Evolutionary conservation across 129 eudicot genomes (phyloP), one percentile per base, ranked within the genome.

Genomic region (Ambrosia artemisiifolia): DNA sequence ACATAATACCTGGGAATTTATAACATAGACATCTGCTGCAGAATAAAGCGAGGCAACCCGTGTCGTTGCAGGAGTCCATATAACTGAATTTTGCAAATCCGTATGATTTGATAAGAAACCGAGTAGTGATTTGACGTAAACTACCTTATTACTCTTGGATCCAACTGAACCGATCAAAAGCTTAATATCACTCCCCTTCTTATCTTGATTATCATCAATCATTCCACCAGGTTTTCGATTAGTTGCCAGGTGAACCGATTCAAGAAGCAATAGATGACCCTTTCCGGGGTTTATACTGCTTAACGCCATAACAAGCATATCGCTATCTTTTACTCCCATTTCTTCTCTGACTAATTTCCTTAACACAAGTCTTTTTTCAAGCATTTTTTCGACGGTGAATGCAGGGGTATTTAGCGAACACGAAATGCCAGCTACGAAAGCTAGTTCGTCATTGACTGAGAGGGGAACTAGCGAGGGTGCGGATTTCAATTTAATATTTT

Each of bases 261-360:
- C 96, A 73, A 95, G 86, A 74, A 95, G 90, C 85, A 84, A 75
- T 51, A 84, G 70, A 69, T 95, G 99, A 33, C 99, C 99, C 78
- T 95, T 95, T 70, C 94, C 96, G 11, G 99, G 89, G 75, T 90
- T 94, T 74, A 94, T 95, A 79, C 99, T 90, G 68, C 99, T 91
- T 63, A 95, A 81, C 11, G 99, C 71, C 74, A 91, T 80, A 24
- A 85, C 96, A 56, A 95, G 91, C 97, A 90, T 95, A 72, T 95
- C 97, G 6, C 78, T 71, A 70, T 95, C 97, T 32, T 78, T 81
- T 67, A 95, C 30, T 80, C 99, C 99, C 96, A 95, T 95, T 70
- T 88, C 87, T 78, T 95, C 73, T 71, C 99, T 83, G 19, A 95
- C 94, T 24, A 84, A 77, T 63, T 73, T 70, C 62, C 96, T 80